Conservation (phyloP, 495 filamentous ascomycete genomes). For the Cercophora samala region DNA sequence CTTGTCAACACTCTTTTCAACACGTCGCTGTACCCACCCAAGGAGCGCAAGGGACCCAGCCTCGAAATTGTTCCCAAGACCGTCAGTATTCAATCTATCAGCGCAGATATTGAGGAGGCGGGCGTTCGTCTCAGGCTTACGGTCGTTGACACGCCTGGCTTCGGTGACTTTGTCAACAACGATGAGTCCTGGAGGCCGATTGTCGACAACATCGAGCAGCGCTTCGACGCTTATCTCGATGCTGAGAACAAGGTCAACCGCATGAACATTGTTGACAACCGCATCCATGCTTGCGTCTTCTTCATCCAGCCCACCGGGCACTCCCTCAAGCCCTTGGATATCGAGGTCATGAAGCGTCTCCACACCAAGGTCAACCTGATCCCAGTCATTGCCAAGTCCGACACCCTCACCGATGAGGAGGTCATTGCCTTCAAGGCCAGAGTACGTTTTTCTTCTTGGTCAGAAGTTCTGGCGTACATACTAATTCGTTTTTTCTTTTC, state of each 20-base stretch:
- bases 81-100: slow-evolving; percentile 96
- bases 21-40: slow-evolving; percentile 96
- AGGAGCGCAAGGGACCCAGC: slow-evolving; percentile 93
- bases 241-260: slow-evolving; percentile 99
- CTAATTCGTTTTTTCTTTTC: slow-evolving; percentile 1
- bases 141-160: slow-evolving; percentile 96
- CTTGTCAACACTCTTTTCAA: slow-evolving; percentile 99
- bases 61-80: slow-evolving; percentile 99
- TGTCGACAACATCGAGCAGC: slow-evolving; percentile 98
- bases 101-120: slow-evolving; percentile 98
- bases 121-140: slow-evolving; percentile 79
- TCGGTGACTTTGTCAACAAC: slow-evolving; percentile 99
- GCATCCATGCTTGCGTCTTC: slow-evolving; percentile 97
- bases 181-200: slow-evolving; percentile 99
- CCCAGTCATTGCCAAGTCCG: slow-evolving; percentile 96
- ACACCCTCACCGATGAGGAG: slow-evolving; percentile 97
- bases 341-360: slow-evolving; percentile 97
- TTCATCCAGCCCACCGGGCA: slow-evolving; percentile 99
- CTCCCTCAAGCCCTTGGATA: slow-evolving; percentile 98
- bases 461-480: too few species aligned
- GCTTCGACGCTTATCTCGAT: slow-evolving; percentile 96
- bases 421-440: slow-evolving; percentile 89
- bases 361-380: slow-evolving; percentile 99
- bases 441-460: slow-evolving; percentile 69
- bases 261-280: slow-evolving; percentile 99